Conservation (phyloP, 306 rosid genomes). For the Gynostemma pentaphyllum region DNA sequence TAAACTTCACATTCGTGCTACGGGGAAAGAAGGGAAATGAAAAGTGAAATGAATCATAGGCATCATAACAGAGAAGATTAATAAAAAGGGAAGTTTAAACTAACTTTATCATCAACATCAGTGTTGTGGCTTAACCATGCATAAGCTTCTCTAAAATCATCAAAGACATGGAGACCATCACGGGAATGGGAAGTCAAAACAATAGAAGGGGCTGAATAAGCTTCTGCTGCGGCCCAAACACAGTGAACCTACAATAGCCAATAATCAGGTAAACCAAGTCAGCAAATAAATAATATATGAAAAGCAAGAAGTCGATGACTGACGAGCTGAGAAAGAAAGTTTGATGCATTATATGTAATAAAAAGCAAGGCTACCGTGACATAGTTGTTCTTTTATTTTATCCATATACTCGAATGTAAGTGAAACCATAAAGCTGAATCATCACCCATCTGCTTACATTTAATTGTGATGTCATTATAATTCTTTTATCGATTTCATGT, state of each 20-base stretch:
- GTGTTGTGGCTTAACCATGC: conserved; percentile 99
- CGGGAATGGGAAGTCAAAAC: conserved; percentile 79
- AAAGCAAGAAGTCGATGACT: not conserved
- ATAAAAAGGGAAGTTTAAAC: conserved; percentile 17
- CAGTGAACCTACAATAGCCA: conserved; percentile 64
- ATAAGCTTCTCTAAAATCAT: conserved; percentile 98
- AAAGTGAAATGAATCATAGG: not conserved
- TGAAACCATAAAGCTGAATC: not conserved
- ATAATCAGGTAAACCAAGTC: not conserved
- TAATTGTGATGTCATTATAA: not conserved
- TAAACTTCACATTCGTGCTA: not conserved
- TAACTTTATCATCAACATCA: conserved; percentile 92
- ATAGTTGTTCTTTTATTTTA: not conserved
- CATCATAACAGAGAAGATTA: not conserved
- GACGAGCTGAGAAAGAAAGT: not conserved
- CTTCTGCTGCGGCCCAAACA: conserved; percentile 99
- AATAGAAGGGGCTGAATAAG: conserved; percentile 98
- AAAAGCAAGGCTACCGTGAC: not conserved
- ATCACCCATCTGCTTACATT: not conserved
- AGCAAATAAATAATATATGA: conserved; percentile 1
- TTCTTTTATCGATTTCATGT: not conserved
- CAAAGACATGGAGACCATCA: conserved; percentile 96
- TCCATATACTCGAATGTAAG: not conserved
- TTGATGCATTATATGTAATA: not conserved
- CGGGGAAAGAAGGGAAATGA: not conserved